Evolutionary conservation across 2,329 filamentous ascomycete species (phyloP), one percentile per base, ranked within the genome.

Genomic region (Colletotrichum scovillei): DNA sequence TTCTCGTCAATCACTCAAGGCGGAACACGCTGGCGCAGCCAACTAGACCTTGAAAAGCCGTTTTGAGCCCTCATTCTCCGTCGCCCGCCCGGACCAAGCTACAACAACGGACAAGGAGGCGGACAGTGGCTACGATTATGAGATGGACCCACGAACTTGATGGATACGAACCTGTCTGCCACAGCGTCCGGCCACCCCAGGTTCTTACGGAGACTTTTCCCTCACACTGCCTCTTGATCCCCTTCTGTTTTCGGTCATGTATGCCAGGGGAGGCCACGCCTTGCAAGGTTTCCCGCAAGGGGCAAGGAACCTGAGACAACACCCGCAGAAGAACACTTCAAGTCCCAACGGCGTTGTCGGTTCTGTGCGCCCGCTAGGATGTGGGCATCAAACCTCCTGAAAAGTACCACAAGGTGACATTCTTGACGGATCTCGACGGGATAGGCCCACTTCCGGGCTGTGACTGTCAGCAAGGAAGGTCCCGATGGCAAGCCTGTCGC

Each of bases 231-330:
- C 70, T 71, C 60, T 65, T 28, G 35, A 46, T 14, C 38, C 57
- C 22, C 38, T 55, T 60, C 71, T 52, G 38, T 38, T 71, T 73
- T 71, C 19, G 67, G 67, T 42, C 53, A 69, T 65, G 70, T 32
- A 19, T 69, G 58, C 69, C 46, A 70, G 60, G 70, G 70, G 46
- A 66, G 57, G 46, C 67, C 46, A 73, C 71, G 67, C 71, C 71
- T 73, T 73, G 60, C 71, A 73, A 71, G 67, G 71, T 71, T 24
- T 22, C 26, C 19, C 38, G 71, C 71, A 73, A 73, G 71, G 67
- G 71, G 67, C 67, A 73, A 62, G 62, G 67, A 58, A 73, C 49
- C 67, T 73, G 71, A 73, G 71, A 73, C 71, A 73, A 71, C 59
- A 42, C 49, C 67, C 57, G 67, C 67, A 55, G 57, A 69, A 57